Base-by-base conservation (phyloP, 768 basidiomycete genomes). In the Sarcodon aspratus region DNA sequence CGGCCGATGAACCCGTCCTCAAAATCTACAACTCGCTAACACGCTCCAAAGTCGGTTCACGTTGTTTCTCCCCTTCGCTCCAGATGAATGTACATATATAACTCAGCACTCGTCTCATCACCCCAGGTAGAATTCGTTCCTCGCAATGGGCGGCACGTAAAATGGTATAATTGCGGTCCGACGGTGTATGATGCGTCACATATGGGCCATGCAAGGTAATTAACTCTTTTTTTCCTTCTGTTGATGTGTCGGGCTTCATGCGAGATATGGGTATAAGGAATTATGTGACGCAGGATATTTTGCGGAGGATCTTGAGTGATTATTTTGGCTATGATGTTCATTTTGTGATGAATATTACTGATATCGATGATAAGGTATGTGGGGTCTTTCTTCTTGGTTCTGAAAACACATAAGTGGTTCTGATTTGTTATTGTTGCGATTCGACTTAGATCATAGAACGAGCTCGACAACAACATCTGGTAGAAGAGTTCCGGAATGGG, bases 121-220 rank as follows among this genome's bases (percentile, higher is more conserved):
- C 59, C 56, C 9, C 58, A 93, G 89, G 83, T 78, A 47, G 82
- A 84, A 52, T 92, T 95, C 57, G 66, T 84, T 35, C 80, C 91
- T 6, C 70, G 61, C 46, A 69, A 77, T 52, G 84, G 82, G 0
- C 74, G 77, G 1, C 77, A 77, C 55, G 80, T 95, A n/a, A 93
- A 94, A 58, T 98, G 94, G 94, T 98, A 99, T 63, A 97, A 96
- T 63, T 99, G 96, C 60, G 95, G 96, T 9, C 95, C 96, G 13
- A 99, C 96, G 0, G 96, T 99, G 8, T 99, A 99, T 63, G 96
- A 99, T 71, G 81, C 92, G 10, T 86, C 91, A 37, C 96, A 99
- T 64, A 92, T 99, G 89, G 96, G 96, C 6, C 96, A 99, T 69
- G 96, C 96, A 7, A 80, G 94, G 92, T 95, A 61, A 57, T 66